Evolutionary conservation across 106 monocot genomes (phyloP), one percentile per base, ranked within the genome.

Genomic region (Acorus gramineus): DNA sequence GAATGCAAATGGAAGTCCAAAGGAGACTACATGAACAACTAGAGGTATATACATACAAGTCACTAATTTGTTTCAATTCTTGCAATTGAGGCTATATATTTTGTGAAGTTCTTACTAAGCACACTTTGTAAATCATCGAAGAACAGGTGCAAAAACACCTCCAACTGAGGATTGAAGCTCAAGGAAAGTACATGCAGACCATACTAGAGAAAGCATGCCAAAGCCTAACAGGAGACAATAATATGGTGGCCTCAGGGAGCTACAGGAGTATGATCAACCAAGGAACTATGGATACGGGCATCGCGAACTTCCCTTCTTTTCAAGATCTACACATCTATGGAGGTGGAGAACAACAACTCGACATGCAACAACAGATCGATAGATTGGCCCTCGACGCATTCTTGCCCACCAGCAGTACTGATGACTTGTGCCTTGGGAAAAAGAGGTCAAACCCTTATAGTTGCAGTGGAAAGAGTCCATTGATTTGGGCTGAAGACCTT

Each of bases 1-100:
- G 82, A 73, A 85, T 90, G 90, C 90, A 90, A 64, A 76, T 85
- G 90, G 90, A 90, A 73, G 90, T 90, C 42, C 90, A 90, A 44
- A 85, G 90, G 49, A 82, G 90, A 73, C 59, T 90, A 10, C 85
- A 90, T 73, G 90, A 90, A 50, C 90, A 90, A 60, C 55, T 90
- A 59, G 90, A 90, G 90, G 90, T 85, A 14, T 57, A 74, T 8
- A 28, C 28, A 28, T 10, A 46, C 42, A 47, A 9, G 4, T 9
- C 2, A 3, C 51, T 5, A 48, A 52, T 3, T 50, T 66, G 4
- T 12, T 42, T 42, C 44, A 6, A 46, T 58, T 28, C 28, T 28
- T 28, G 28, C 28, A 28, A 28, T 28, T 28, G 28, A 28, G 28
- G 28, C 28, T 28, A 28, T 28, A 28, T 28, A 28, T 28, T 28